phyloP scores from a whole-genome alignment of 352 stramenopile genomes.

The Phytophthora lateralis region DNA sequence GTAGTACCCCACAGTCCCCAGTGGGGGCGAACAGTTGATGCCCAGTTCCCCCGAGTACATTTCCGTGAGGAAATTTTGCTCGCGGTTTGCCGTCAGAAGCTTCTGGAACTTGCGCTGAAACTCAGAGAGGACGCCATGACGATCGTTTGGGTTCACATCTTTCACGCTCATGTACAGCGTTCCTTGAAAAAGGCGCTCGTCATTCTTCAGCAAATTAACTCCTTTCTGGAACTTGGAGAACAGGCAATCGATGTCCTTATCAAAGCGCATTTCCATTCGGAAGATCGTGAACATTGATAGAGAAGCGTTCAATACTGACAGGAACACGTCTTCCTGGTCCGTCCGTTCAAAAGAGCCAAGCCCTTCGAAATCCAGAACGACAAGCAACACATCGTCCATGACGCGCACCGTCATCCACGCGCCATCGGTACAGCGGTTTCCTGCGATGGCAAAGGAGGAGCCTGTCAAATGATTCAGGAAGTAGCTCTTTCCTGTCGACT shows the following conservation, averaged over 20 bases:
- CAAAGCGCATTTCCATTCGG: constrained; percentile 76
- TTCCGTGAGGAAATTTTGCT: constrained; percentile 64
- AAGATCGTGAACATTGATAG: constrained; percentile 80
- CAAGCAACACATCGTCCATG: constrained; percentile 51
- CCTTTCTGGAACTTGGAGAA: constrained; percentile 78
- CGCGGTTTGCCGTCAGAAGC: constrained; percentile 51
- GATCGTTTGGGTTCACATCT: constrained; percentile 74
- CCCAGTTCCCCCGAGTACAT: constrained; percentile 65
- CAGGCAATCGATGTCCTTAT: constrained; percentile 76
- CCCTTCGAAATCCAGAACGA: constrained; percentile 85
- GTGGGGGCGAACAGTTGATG: constrained; percentile 74
- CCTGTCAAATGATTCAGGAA: constrained; percentile 80
- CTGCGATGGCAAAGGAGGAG: constrained; percentile 74
- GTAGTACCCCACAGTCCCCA: constrained; percentile 74
- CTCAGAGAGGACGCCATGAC: constrained; percentile 49
- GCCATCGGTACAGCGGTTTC: constrained; percentile 64
- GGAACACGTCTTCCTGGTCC: constrained; percentile 77
- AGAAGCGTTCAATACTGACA: constrained; percentile 74
- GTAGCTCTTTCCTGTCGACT: constrained; percentile 83
- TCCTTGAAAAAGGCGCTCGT: constrained; percentile 63
- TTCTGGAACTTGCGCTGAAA: constrained; percentile 57
- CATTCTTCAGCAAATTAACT: constrained; percentile 61
- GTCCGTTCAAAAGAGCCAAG: constrained; percentile 74
- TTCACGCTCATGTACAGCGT: constrained; percentile 77
- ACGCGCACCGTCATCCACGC: constrained; percentile 67